phyloP scores from a whole-genome alignment of 768 basidiomycete genomes.

The Lentinula detonsa region DNA sequence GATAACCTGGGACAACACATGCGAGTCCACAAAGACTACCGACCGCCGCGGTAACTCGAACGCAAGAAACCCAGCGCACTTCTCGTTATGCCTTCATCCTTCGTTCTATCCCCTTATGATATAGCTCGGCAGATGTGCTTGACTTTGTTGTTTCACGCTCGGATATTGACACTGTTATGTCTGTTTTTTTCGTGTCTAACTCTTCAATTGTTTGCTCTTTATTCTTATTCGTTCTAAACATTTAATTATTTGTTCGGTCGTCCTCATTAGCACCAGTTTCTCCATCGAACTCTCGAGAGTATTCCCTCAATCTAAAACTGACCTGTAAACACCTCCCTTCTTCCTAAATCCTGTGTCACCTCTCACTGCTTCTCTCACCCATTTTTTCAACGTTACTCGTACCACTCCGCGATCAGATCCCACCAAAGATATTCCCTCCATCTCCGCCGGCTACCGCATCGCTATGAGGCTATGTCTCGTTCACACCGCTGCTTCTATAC shows the following conservation, averaged over 20 bases:
- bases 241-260: background rate
- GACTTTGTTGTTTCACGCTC: too few relatives aligned
- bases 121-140: too few relatives aligned
- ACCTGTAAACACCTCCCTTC: background rate
- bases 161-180: background rate
- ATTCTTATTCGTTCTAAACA: background rate
- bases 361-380: background rate
- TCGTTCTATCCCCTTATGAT: background rate
- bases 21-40: constrained; percentile 55
- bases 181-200: background rate
- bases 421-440: background rate
- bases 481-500: background rate
- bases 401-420: background rate
- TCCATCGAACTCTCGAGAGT: background rate
- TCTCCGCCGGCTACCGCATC: background rate
- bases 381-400: too few relatives aligned
- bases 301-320: background rate
- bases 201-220: background rate
- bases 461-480: background rate
- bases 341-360: background rate
- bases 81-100: too few relatives aligned
- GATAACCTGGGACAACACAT: constrained; percentile 79
- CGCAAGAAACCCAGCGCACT: too few relatives aligned
- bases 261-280: too few relatives aligned
- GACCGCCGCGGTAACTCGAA: background rate